These are phyloP conservation scores for Fusarium concolor DNA, from an alignment of 2,329 filamentous ascomycete species.

Conservation along the genomic window DNA sequence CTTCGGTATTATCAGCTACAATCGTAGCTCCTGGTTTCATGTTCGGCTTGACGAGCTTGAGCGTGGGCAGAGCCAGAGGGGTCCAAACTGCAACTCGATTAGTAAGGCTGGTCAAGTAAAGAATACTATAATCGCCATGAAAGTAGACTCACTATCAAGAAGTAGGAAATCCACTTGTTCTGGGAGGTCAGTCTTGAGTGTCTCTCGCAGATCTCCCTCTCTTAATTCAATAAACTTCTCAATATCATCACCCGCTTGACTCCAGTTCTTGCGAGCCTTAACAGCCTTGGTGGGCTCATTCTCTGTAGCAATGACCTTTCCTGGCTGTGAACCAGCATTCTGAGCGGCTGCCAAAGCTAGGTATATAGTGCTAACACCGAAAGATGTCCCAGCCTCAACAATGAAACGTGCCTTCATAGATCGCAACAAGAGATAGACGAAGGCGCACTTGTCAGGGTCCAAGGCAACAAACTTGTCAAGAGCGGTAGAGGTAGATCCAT, in stretches of 20 bases:
- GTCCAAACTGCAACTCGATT: constrained; percentile 62
- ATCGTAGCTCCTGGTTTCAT: constrained; percentile 61
- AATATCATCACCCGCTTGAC: constrained; percentile 60
- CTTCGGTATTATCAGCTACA: constrained; percentile 61
- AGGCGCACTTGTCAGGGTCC: constrained; percentile 67
- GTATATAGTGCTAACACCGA: constrained; percentile 72
- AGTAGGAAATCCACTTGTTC: constrained; percentile 66
- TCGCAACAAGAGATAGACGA: constrained; percentile 66
- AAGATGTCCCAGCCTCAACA: constrained; percentile 71
- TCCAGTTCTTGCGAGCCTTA: constrained; percentile 66
- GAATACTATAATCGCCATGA: rapidly evolving
- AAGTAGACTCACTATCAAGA: constrained; percentile 66
- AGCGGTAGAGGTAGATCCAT: constrained; percentile 31
- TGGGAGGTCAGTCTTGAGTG: constrained; percentile 58
- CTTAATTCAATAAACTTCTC: constrained; percentile 65
- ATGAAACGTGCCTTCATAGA: constrained; percentile 62
- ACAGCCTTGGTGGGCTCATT: constrained; percentile 66
- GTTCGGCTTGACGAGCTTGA: constrained; percentile 59
- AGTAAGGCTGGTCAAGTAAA: background rate
- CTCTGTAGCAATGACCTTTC: constrained; percentile 68
- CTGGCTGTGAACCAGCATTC: constrained; percentile 52
- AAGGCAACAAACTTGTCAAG: constrained; percentile 69
- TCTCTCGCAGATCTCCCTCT: constrained; percentile 68
- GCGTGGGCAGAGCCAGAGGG: constrained; percentile 63
- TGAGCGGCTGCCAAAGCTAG: constrained; percentile 67